A percentile compares a stretch with the other conserved stretches of the same genome.
phyloP scores from a whole-genome alignment of 1,284 basidiomycete genomes.

The Pseudozyma pruni region DNA sequence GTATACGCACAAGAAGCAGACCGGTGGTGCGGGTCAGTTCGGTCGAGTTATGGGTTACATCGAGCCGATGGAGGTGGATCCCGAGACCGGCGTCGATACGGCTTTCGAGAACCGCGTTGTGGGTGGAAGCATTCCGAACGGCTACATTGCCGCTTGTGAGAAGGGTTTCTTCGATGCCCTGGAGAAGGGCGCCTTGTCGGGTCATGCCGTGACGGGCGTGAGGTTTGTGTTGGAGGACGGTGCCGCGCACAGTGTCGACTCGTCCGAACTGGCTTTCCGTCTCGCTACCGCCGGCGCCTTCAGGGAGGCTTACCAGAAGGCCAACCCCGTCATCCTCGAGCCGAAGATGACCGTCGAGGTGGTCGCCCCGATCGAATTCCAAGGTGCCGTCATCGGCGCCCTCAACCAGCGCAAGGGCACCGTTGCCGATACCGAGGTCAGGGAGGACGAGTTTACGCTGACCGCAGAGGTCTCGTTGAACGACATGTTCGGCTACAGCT shows the following conservation, averaged over 20 bases:
- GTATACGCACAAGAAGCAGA: conserved; percentile 98
- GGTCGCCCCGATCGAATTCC: conserved; percentile 94
- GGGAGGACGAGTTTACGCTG: conserved; percentile 95
- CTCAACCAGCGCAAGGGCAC: conserved; percentile 93
- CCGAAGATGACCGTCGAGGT: conserved; percentile 99
- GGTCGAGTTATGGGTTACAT: conserved; percentile 88
- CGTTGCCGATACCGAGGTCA: conserved; percentile 94
- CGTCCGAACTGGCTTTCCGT: conserved; percentile 94
- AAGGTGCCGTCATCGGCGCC: conserved; percentile 94
- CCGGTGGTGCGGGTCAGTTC: conserved; percentile 96
- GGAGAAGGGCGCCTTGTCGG: conserved; percentile 89
- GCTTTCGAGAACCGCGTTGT: conserved; percentile 90
- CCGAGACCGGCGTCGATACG: conserved; percentile 84
- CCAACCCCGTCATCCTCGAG: conserved; percentile 86
- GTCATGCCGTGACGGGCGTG: conserved; percentile 86
- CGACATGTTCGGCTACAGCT: conserved; percentile 92
- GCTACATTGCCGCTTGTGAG: conserved; percentile 93
- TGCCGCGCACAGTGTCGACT: conserved; percentile 93
- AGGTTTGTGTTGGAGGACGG: conserved; percentile 93
- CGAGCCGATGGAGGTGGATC: conserved; percentile 86
- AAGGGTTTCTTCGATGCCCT: conserved; percentile 97
- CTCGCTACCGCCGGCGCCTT: conserved; percentile 90
- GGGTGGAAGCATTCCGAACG: conserved; percentile 89
- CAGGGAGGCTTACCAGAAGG: conserved; percentile 85
- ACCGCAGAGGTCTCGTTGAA: conserved; percentile 92